Evolutionary conservation across 2,329 filamentous ascomycete species (phyloP).

Genomic region (Colletotrichum coccodes): DNA sequence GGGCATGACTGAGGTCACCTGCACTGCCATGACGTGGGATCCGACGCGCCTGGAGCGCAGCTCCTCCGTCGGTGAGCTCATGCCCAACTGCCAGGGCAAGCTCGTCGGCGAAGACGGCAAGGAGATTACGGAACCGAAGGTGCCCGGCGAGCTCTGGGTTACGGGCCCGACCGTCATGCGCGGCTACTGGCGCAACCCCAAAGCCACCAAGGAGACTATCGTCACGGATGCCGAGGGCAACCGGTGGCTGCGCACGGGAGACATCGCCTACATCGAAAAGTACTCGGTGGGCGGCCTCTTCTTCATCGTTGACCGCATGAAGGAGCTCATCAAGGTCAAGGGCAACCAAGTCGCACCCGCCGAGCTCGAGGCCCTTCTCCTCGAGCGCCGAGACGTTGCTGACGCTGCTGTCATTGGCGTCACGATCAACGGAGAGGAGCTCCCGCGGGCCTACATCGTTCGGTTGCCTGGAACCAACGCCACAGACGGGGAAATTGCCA

Average conservation of each 20-base stretch:
- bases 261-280: conserved; percentile 74
- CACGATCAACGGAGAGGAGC: conserved; percentile 63
- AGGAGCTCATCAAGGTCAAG: conserved; percentile 74
- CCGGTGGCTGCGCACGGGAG: conserved; percentile 80
- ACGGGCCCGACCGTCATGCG: conserved; percentile 78
- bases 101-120: conserved; percentile 69
- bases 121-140: conserved; percentile 59
- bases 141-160: conserved; percentile 79
- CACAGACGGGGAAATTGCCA: conserved; percentile 65
- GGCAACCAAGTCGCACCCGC: conserved; percentile 69
- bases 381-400: conserved; percentile 56
- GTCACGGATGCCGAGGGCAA: conserved; percentile 56
- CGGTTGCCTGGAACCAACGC: conserved; percentile 53
- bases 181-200: conserved; percentile 79
- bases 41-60: conserved; percentile 53
- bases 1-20: conserved; percentile 90
- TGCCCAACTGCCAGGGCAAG: conserved; percentile 75
- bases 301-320: conserved; percentile 77
- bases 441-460: conserved; percentile 72
- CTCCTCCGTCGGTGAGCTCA: conserved; percentile 71
- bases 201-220: conserved; percentile 71
- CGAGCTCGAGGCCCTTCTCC: conserved; percentile 52
- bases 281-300: conserved; percentile 61
- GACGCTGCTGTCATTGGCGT: conserved; percentile 75
- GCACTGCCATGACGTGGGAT: conserved; percentile 74